phyloP scores from a whole-genome alignment of 208 protist genomes.

The Wallacemonas sp. region DNA sequence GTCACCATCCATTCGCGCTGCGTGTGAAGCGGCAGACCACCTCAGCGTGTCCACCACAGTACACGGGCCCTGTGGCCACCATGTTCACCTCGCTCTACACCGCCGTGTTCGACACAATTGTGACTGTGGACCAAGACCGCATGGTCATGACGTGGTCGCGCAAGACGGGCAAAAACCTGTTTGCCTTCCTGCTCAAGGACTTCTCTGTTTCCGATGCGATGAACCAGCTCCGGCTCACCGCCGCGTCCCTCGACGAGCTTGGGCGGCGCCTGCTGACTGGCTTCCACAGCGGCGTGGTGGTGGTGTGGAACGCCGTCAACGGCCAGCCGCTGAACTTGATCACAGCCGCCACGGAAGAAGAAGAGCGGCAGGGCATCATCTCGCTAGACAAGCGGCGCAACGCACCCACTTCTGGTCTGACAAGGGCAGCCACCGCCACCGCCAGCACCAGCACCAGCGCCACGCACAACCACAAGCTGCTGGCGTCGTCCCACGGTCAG shows the following conservation, averaged over 20 bases:
- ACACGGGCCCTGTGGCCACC: conserved; percentile 52
- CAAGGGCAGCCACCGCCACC: conserved; percentile 7
- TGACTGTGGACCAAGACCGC: conserved; percentile 72
- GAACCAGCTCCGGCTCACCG: conserved; percentile 44
- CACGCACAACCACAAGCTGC: too few species aligned
- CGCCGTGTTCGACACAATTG: conserved; percentile 56
- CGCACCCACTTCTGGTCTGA: conserved; percentile 10
- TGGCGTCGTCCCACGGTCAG: too few species aligned
- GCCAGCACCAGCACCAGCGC: too few species aligned
- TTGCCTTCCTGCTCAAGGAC: conserved; percentile 74
- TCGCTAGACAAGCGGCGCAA: too few species aligned
- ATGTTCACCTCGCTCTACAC: conserved; percentile 66
- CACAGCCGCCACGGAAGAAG: conserved; percentile 36
- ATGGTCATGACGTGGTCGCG: conserved; percentile 78
- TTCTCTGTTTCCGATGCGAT: conserved; percentile 70
- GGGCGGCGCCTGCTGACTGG: conserved; percentile 75
- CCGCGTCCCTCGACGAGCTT: conserved; percentile 47
- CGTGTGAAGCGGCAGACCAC: conserved; percentile 55
- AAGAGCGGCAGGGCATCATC: not conserved
- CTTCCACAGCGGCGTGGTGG: conserved; percentile 70
- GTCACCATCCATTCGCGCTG: conserved; percentile 48
- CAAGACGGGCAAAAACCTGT: conserved; percentile 46
- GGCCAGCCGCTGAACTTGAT: conserved; percentile 73
- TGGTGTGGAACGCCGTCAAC: conserved; percentile 84
- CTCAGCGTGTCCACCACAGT: conserved; percentile 46